Conservation (phyloP, 495 filamentous ascomycete species). For the Patellaria atrata region DNA sequence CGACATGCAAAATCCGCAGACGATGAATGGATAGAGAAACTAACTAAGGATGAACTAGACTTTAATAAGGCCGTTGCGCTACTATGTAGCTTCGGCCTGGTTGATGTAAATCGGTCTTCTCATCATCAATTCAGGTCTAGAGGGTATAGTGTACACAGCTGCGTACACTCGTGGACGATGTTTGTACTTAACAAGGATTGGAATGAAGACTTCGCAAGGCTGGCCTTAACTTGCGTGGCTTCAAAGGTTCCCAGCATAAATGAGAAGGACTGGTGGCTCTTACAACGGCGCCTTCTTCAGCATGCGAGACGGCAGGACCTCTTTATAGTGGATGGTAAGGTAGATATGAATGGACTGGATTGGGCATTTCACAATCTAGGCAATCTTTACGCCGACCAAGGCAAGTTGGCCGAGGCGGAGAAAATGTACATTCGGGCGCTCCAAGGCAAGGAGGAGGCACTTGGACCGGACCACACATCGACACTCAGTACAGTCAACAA, state of each 20-base stretch:
- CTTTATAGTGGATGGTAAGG: conserved; percentile 4
- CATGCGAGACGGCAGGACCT: conserved; percentile 1
- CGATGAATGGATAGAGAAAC: conserved; percentile 6
- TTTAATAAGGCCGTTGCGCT: conserved; percentile 6
- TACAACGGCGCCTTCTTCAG: conserved; percentile 9
- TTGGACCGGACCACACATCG: conserved; percentile 27
- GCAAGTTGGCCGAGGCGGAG: conserved; percentile 17
- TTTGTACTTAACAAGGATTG: conserved; percentile 8
- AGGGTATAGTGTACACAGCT: conserved; percentile 12
- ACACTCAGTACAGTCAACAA: conserved; percentile 31
- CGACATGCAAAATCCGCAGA: conserved; percentile 2
- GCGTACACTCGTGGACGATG: conserved; percentile 9
- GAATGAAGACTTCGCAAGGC: conserved; percentile 2
- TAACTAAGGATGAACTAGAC: conserved; percentile 8
- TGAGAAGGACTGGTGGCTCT: background rate
- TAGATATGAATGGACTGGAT: conserved; percentile 1
- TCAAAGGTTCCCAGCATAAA: conserved; percentile 1
- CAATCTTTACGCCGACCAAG: conserved; percentile 12
- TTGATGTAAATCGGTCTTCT: conserved; percentile 1
- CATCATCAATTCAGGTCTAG: background rate
- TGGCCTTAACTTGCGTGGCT: conserved; percentile 7
- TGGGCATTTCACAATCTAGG: conserved; percentile 10
- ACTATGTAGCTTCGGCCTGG: conserved; percentile 7
- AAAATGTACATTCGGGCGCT: background rate
- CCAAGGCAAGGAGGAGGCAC: conserved; percentile 24